phyloP scores from a whole-genome alignment of 2,329 filamentous ascomycete species.

The Trichoderma simmonsii region DNA sequence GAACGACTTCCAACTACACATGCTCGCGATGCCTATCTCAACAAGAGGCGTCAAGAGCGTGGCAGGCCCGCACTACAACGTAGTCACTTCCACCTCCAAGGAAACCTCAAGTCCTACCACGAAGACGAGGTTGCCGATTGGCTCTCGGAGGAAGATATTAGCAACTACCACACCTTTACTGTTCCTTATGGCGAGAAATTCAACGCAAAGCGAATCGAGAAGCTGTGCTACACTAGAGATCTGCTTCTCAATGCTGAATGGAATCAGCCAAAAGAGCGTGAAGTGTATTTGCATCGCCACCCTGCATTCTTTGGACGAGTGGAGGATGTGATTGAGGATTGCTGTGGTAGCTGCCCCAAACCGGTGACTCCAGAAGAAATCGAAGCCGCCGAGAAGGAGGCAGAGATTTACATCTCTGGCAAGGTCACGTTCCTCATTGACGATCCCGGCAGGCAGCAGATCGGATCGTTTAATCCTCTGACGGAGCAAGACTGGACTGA shows the following conservation, averaged over 20 bases:
- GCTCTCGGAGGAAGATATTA: conserved; percentile 72
- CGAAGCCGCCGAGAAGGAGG: conserved; percentile 67
- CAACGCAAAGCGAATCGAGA: conserved; percentile 71
- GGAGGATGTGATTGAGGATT: conserved; percentile 73
- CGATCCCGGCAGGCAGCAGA: conserved; percentile 73
- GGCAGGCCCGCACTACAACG: conserved; percentile 59
- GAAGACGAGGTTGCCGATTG: conserved; percentile 84
- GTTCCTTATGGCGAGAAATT: conserved; percentile 64
- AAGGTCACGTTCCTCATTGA: conserved; percentile 72
- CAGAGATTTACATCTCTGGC: conserved; percentile 73
- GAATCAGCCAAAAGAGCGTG: conserved; percentile 73
- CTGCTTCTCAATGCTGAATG: conserved; percentile 81
- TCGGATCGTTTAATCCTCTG: conserved; percentile 72
- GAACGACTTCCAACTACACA: conserved; percentile 69
- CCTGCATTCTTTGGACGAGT: conserved; percentile 80
- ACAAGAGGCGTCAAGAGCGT: conserved; percentile 67
- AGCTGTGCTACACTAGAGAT: conserved; percentile 77
- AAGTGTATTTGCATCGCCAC: conserved; percentile 76
- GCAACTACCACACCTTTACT: conserved; percentile 75
- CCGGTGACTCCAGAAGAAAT: conserved; percentile 68
- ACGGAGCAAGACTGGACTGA: conserved; percentile 84
- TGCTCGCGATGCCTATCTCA: conserved; percentile 68
- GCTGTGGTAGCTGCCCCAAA: conserved; percentile 74
- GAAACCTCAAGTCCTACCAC: conserved; percentile 73
- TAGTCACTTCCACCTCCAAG: conserved; percentile 43